phyloP scores from a whole-genome alignment of 1,284 basidiomycete species.

The Heterobasidion irregulare region DNA sequence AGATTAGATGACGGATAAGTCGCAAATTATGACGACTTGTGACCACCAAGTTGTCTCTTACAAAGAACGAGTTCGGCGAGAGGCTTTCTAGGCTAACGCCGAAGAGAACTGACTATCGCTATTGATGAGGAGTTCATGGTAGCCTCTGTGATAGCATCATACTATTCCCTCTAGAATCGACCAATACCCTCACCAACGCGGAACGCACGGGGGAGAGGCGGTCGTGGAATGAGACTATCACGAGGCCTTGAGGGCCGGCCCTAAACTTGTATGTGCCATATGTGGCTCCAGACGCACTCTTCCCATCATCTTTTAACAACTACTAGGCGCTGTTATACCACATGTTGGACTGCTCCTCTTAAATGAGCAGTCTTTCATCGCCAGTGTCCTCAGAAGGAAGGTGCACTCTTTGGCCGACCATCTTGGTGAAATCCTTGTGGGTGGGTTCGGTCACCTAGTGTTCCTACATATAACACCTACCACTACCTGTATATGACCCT shows the following conservation, averaged over 20 bases:
- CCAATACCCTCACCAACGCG: neutral
- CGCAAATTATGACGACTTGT: neutral
- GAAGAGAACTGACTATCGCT: too few species aligned
- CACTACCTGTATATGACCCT: too few species aligned
- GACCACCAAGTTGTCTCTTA: neutral
- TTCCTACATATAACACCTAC: conserved; percentile 6
- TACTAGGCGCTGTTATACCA: conserved; percentile 7
- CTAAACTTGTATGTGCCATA: neutral
- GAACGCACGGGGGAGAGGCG: neutral
- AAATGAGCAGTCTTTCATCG: conserved; percentile 2
- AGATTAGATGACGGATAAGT: neutral
- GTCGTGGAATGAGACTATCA: too few species aligned
- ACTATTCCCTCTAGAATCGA: too few species aligned
- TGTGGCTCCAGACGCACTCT: conserved; percentile 2
- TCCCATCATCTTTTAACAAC: conserved; percentile 6
- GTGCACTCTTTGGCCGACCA: conserved; percentile 6
- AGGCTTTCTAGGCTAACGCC: too few species aligned
- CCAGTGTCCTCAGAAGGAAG: conserved; percentile 5
- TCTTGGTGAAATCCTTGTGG: conserved; percentile 13
- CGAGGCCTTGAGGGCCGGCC: neutral
- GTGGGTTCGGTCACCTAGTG: conserved; percentile 13
- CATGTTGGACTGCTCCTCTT: conserved; percentile 1
- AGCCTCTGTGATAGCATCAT: too few species aligned
- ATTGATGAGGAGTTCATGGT: too few species aligned
- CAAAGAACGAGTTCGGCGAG: too few species aligned